Conservation (phyloP, 768 basidiomycete species). For the Leccinum barrowsii region DNA sequence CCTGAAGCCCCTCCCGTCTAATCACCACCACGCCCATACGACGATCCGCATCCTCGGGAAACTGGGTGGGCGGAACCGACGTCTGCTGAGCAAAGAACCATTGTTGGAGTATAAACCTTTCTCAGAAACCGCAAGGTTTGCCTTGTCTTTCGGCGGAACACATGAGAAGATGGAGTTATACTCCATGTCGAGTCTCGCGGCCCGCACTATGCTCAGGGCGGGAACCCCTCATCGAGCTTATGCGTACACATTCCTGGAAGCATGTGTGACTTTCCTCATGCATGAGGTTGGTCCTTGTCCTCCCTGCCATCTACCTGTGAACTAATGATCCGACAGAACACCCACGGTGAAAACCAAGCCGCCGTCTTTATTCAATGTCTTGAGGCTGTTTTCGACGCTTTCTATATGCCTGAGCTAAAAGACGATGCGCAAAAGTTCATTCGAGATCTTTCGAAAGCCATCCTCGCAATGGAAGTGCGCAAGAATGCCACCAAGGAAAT, state of each 20-base stretch:
- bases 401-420: slow-evolving; percentile 65
- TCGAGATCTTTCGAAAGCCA: slow-evolving; percentile 59
- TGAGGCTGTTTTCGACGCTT: slow-evolving; percentile 75
- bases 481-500: slow-evolving; percentile 53
- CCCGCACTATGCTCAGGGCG: slow-evolving; percentile 53
- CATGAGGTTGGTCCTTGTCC: slow-evolving; percentile 56
- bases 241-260: slow-evolving; percentile 69
- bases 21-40: slow-evolving; percentile 87
- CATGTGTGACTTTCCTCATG: slow-evolving; percentile 64
- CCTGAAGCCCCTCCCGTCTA: slow-evolving; percentile 84
- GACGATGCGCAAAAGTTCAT: slow-evolving; percentile 69
- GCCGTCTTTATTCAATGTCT: slow-evolving; percentile 65
- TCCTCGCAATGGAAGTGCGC: slow-evolving; percentile 75
- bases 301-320: background rate
- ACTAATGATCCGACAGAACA: slow-evolving; percentile 46
- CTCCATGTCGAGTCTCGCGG: slow-evolving; percentile 63
- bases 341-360: slow-evolving; percentile 69
- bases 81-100: slow-evolving; percentile 79
- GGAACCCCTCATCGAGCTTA: slow-evolving; percentile 41
- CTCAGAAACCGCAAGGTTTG: slow-evolving; percentile 65
- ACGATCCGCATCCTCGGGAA: slow-evolving; percentile 97
- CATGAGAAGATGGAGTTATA: slow-evolving; percentile 61
- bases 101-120: slow-evolving; percentile 66
- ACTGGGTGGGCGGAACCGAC: slow-evolving; percentile 89
- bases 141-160: slow-evolving; percentile 71